Evolutionary conservation across 176 grass and related monocot genomes (phyloP).

Genomic region (Carex myosuroides): DNA sequence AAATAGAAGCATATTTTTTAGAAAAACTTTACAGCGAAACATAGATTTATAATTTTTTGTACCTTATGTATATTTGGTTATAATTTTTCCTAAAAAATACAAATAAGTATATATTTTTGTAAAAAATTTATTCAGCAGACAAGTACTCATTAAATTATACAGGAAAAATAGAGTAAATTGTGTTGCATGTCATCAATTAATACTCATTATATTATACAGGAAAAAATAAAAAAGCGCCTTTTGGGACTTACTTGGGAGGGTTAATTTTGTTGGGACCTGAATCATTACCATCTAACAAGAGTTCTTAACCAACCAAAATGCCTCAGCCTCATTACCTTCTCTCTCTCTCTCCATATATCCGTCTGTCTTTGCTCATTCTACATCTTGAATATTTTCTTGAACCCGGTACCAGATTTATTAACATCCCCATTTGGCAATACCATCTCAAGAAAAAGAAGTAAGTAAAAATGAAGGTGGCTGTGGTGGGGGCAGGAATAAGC

Average conservation of each 20-base stretch:
- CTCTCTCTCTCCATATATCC: not conserved
- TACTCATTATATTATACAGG: not conserved
- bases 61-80: too few species aligned
- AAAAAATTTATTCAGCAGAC: too few species aligned
- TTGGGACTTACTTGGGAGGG: not conserved
- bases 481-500: conserved; percentile 75
- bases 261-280: not conserved
- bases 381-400: not conserved
- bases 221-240: not conserved
- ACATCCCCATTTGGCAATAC: not conserved
- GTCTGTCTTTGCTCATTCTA: not conserved
- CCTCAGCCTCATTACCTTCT: not conserved
- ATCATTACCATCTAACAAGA: not conserved
- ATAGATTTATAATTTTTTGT: too few species aligned
- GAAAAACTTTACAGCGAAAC: too few species aligned
- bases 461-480: conserved; percentile 48
- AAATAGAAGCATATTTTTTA: too few species aligned
- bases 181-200: not conserved
- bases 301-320: not conserved
- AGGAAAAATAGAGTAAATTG: not conserved
- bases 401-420: not conserved
- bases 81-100: too few species aligned
- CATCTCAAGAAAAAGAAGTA: not conserved
- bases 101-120: too few species aligned
- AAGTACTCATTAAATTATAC: too few species aligned